Evolutionary conservation across 192 early-diverging fungal genomes (phyloP), one percentile per base, ranked within the genome.

Genomic region (Gamsiella multidivaricata): DNA sequence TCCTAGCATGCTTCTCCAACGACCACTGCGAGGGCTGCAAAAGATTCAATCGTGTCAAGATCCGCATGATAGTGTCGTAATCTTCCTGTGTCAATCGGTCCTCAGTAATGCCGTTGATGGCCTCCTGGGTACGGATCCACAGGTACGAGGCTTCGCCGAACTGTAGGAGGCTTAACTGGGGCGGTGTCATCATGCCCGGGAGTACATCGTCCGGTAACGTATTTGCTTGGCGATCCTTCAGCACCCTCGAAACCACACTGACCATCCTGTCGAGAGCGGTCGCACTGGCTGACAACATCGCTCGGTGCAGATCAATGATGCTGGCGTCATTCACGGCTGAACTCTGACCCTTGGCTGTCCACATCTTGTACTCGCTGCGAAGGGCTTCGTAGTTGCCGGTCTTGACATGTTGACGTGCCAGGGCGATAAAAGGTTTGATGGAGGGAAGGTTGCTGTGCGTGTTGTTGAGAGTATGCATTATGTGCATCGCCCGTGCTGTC

Each of bases 381-480:
- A 78, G 53, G 4, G 60, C 43, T 31, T 69, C 74, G 63, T 69
- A 78, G 46, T 78, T 51, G 31, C 74, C 74, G 0, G 20, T 43
- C 37, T 69, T 78, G n/a, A 61, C 65, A 64, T 69, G 60, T n/a
- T 69, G 74, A 25, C 65, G 59, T 15, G 58, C 59, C 32, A 78
- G 20, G 2, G 74, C 58, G 1, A 61, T 46, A 20, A 78, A 51
- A 0, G 74, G 74, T 4, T 8, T 14, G 51, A 63, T 63, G 1
- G 65, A 64, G 15, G 74, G 47, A n/a, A 78, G n/a, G 0, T 42
- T 32, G 22, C 63, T 20, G 23, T 33, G 43, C n/a, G 65, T 61
- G 22, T 23, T 20, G 3, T 43, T 51, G 8, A 78, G 37, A 0
- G 66, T 58, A 10, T 50, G 22, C 51, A 78, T 52, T 23, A 78